A percentile compares a stretch with the other conserved stretches of the same genome.
Evolutionary conservation across 805 yeast species (phyloP).

Genomic region (Zygosaccharomyces gambellarensis): DNA sequence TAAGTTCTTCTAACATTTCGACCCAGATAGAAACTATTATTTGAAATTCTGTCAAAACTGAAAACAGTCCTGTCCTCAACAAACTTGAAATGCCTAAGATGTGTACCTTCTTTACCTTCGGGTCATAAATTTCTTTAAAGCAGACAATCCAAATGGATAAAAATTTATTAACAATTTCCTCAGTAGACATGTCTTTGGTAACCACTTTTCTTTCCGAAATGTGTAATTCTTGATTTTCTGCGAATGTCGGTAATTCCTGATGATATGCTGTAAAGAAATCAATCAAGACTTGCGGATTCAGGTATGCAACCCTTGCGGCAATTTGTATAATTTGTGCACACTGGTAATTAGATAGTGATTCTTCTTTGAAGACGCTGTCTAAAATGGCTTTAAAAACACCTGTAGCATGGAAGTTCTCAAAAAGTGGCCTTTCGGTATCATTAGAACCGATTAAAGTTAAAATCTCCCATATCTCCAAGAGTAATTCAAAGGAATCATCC

Average conservation of each 20-base stretch:
- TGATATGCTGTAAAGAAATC: constrained; percentile 30
- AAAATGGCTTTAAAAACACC: constrained; percentile 26
- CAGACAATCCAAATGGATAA: constrained; percentile 41
- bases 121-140: constrained; percentile 60
- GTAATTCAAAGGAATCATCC: constrained; percentile 57
- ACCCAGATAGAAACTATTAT: constrained; percentile 42
- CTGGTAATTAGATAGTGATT: constrained; percentile 30
- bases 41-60: constrained; percentile 30
- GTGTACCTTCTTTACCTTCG: constrained; percentile 66
- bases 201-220: constrained; percentile 21
- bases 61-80: constrained; percentile 36
- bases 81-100: constrained; percentile 57
- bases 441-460: constrained; percentile 26
- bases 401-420: constrained; percentile 28
- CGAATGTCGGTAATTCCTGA: constrained; percentile 18
- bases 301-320: constrained; percentile 36
- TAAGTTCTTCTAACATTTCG: constrained; percentile 65
- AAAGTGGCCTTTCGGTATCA: constrained; percentile 20
- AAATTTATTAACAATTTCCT: constrained; percentile 28
- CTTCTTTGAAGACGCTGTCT: constrained; percentile 30
- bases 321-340: constrained; percentile 35
- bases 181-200: constrained; percentile 26
- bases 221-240: constrained; percentile 22
- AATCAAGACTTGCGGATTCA: constrained; percentile 33
- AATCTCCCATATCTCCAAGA: constrained; percentile 40